Percentiles rank a stretch among this genome's conserved stretches.
These are phyloP conservation scores for Juglanconis sp. DNA, from an alignment of 2,329 filamentous ascomycete genomes.

Conservation along the genomic window DNA sequence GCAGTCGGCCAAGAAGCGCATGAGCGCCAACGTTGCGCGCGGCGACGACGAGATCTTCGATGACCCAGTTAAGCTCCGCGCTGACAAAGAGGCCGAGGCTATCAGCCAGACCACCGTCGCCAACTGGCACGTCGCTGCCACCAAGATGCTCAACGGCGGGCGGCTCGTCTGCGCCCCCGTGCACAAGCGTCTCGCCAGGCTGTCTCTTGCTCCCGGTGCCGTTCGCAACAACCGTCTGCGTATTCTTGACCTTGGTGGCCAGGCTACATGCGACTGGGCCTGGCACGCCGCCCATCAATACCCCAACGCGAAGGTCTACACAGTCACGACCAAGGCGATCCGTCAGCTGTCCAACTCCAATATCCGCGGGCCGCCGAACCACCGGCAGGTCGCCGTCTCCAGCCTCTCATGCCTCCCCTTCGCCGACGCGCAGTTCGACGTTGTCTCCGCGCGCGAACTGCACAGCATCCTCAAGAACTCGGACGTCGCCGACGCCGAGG, in stretches of 20 bases:
- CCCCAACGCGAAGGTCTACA: slow-evolving; percentile 82
- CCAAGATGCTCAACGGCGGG: slow-evolving; percentile 62
- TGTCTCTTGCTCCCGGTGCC: slow-evolving; percentile 43
- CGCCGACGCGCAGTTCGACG: slow-evolving; percentile 79
- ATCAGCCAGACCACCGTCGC: slow-evolving; percentile 65
- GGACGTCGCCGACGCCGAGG: slow-evolving; percentile 58
- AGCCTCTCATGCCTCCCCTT: slow-evolving; percentile 82
- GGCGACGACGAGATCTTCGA: slow-evolving; percentile 64
- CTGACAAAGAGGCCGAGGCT: slow-evolving; percentile 78
- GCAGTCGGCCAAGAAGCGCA: slow-evolving; percentile 67
- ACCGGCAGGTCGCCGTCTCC: slow-evolving; percentile 76
- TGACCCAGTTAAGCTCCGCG: slow-evolving; percentile 60
- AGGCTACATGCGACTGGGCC: slow-evolving; percentile 86
- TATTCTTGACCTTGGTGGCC: slow-evolving; percentile 83
- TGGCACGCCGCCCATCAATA: slow-evolving; percentile 90
- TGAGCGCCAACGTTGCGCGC: slow-evolving; percentile 69
- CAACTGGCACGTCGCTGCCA: slow-evolving; percentile 60
- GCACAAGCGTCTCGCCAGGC: slow-evolving; percentile 56
- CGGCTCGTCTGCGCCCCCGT: slow-evolving; percentile 62
- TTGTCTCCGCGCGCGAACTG: slow-evolving; percentile 84
- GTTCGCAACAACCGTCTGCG: slow-evolving; percentile 48
- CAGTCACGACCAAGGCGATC: slow-evolving; percentile 72
- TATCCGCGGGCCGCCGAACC: slow-evolving; percentile 81
- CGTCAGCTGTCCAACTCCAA: slow-evolving; percentile 70
- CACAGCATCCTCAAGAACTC: slow-evolving; percentile 78